These are phyloP conservation scores for Sphagnum contortum DNA, from an alignment of 225 moss, liverwort and hornwort species.

Conservation along the genomic window DNA sequence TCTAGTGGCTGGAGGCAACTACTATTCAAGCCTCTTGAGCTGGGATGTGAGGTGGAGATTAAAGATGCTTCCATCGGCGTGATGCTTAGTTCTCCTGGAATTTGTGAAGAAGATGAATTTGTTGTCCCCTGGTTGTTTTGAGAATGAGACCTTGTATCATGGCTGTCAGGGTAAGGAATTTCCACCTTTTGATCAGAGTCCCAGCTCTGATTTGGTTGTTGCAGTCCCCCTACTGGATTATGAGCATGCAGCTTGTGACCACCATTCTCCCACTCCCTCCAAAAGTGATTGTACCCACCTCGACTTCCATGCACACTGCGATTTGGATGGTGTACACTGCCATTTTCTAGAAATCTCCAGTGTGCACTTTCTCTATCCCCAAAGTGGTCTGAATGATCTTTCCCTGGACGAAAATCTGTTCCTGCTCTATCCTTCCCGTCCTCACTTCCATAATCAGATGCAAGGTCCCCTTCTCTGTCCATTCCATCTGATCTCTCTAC, in stretches of 20 bases:
- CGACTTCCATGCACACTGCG: constrained; percentile 17
- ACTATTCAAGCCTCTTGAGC: constrained; percentile 20
- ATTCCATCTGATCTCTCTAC: background rate
- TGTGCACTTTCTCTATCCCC: constrained; percentile 15
- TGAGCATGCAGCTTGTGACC: constrained; percentile 12
- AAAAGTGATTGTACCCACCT: constrained; percentile 27
- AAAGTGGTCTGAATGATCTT: constrained; percentile 12
- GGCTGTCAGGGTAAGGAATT: constrained; percentile 8
- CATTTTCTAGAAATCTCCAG: constrained; percentile 22
- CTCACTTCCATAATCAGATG: constrained; percentile 1
- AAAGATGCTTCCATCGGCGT: constrained; percentile 9
- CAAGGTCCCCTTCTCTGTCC: background rate
- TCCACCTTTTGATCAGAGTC: constrained; percentile 15
- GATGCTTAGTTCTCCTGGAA: constrained; percentile 15
- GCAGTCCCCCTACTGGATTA: constrained; percentile 8
- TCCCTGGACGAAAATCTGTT: constrained; percentile 22
- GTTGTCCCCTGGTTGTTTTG: constrained; percentile 11
- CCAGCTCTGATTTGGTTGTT: constrained; percentile 2
- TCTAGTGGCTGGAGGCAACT: constrained; percentile 13
- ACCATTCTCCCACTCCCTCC: constrained; percentile 14
- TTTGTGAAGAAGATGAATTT: constrained; percentile 12
- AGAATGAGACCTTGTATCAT: constrained; percentile 1
- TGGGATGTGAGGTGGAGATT: constrained; percentile 13
- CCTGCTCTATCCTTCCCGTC: constrained; percentile 26
- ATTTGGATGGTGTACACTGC: constrained; percentile 16